These are phyloP conservation scores for Populus tomentosa DNA, from an alignment of 441 rosid genomes.

Conservation along the genomic window DNA sequence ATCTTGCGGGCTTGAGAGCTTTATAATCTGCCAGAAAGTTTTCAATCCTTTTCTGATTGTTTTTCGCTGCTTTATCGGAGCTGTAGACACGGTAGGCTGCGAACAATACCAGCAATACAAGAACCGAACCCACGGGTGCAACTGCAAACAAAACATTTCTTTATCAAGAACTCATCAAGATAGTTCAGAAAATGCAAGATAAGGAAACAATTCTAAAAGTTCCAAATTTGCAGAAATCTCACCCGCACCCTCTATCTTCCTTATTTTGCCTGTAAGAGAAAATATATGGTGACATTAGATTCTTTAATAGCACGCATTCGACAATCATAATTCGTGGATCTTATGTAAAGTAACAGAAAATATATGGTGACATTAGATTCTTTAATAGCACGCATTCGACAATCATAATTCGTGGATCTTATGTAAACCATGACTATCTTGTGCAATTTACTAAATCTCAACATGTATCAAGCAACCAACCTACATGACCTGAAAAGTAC, in stretches of 20 bases:
- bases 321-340: too few relatives aligned
- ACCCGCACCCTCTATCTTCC: neutral
- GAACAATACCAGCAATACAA: neutral
- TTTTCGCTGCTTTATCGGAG: conserved; percentile 8
- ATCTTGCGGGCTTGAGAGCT: conserved; percentile 20
- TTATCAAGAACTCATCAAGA: neutral
- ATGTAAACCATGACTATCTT: too few relatives aligned
- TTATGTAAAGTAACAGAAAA: too few relatives aligned
- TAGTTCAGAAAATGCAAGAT: neutral
- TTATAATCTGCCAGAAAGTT: conserved; percentile 21
- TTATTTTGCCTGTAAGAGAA: too few relatives aligned
- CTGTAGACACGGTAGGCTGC: neutral
- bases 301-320: too few relatives aligned
- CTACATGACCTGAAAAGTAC: too few relatives aligned
- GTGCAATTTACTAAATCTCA: too few relatives aligned
- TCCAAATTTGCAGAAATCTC: neutral
- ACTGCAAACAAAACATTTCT: conserved; percentile 3
- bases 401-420: too few relatives aligned
- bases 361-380: too few relatives aligned
- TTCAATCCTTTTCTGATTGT: neutral
- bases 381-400: too few relatives aligned
- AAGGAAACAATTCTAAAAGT: neutral
- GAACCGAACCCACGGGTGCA: neutral
- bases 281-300: too few relatives aligned
- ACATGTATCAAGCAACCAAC: too few relatives aligned